These are phyloP conservation scores for Triticum urartu DNA, from an alignment of 176 grass and related monocot genomes.

Conservation along the genomic window DNA sequence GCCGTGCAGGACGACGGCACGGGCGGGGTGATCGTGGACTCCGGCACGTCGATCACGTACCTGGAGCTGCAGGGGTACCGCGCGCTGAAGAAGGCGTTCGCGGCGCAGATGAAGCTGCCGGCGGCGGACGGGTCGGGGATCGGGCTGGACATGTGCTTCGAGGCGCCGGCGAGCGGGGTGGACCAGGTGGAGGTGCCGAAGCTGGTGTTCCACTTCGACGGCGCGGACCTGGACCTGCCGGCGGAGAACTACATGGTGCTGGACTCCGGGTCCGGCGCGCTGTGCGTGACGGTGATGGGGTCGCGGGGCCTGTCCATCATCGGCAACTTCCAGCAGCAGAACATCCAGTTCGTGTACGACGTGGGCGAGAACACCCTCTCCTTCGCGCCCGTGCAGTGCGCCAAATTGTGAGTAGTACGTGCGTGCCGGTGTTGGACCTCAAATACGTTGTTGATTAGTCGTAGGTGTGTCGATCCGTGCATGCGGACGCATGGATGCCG, in stretches of 20 bases:
- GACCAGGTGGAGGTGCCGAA: slow-evolving; percentile 59
- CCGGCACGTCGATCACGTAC: slow-evolving; percentile 76
- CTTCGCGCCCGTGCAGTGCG: slow-evolving; percentile 64
- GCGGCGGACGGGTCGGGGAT: slow-evolving; percentile 35
- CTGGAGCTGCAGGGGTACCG: slow-evolving; percentile 52
- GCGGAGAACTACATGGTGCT: slow-evolving; percentile 72
- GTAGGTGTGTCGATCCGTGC: neutral
- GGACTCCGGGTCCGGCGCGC: slow-evolving; percentile 38
- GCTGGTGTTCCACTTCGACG: slow-evolving; percentile 73
- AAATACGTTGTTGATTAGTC: neutral
- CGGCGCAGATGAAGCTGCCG: slow-evolving; percentile 57
- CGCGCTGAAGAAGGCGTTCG: slow-evolving; percentile 40
- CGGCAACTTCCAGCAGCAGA: slow-evolving; percentile 90
- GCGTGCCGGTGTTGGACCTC: neutral
- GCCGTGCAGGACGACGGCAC: slow-evolving; percentile 46
- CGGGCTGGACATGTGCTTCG: slow-evolving; percentile 72
- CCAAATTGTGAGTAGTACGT: slow-evolving; percentile 42
- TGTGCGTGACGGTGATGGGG: slow-evolving; percentile 65
- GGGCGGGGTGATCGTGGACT: slow-evolving; percentile 73
- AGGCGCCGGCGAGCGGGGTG: slow-evolving; percentile 12
- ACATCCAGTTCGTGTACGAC: slow-evolving; percentile 88
- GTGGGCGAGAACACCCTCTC: slow-evolving; percentile 44
- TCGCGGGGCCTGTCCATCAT: slow-evolving; percentile 55
- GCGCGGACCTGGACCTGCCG: slow-evolving; percentile 62
- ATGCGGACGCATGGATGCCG: neutral